Evolutionary conservation across 495 filamentous ascomycete species (phyloP).

Genomic region (Neohortaea acidophila): DNA sequence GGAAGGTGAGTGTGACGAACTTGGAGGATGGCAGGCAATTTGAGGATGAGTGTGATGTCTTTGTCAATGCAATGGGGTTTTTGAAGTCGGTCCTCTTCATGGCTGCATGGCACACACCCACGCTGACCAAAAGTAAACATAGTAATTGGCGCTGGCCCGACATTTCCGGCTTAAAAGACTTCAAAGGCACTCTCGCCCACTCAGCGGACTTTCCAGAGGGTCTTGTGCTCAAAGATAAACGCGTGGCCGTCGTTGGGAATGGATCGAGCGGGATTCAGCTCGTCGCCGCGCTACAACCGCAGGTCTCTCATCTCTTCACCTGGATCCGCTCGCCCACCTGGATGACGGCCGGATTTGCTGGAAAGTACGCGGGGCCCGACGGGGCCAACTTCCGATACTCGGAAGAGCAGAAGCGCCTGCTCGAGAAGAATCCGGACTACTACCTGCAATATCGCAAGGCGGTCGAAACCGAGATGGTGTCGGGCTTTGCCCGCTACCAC

Average conservation of each 20-base stretch:
- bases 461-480: slow-evolving; percentile 2
- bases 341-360: slow-evolving; percentile 12
- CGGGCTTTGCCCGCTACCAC: background rate
- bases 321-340: slow-evolving; percentile 7
- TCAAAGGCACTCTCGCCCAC: slow-evolving; percentile 18
- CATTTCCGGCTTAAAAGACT: slow-evolving; percentile 18
- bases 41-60: background rate
- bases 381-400: slow-evolving; percentile 11
- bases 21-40: no score
- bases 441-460: slow-evolving; percentile 13
- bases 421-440: slow-evolving; percentile 11
- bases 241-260: slow-evolving; percentile 20
- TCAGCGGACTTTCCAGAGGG: slow-evolving; percentile 17
- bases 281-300: slow-evolving; percentile 15
- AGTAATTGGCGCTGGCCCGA: slow-evolving; percentile 16
- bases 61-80: slow-evolving; percentile 2
- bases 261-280: slow-evolving; percentile 20
- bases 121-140: slow-evolving; percentile 23
- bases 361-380: background rate
- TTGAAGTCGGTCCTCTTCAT: slow-evolving; percentile 21
- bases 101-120: no score
- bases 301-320: slow-evolving; percentile 8
- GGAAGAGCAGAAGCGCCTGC: slow-evolving; percentile 9
- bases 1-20: background rate
- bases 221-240: slow-evolving; percentile 17